Percentiles rank a stretch among this genome's conserved stretches.
These are phyloP conservation scores for Ceratocystis huliohia DNA, from an alignment of 2,329 filamentous ascomycete genomes.

Conservation along the genomic window DNA sequence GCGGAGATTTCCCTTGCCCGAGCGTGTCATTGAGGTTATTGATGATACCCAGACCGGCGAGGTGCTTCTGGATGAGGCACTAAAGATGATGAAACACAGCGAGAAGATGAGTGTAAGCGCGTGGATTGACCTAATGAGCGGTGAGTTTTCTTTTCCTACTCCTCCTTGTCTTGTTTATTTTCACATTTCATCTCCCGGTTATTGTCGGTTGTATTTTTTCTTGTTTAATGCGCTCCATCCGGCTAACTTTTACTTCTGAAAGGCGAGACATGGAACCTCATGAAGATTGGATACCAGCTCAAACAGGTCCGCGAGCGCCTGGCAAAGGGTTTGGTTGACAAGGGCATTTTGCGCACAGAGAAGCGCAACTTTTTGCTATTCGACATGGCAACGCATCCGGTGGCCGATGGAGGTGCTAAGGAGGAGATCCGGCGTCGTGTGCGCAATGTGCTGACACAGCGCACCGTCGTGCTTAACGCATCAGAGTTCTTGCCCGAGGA, in stretches of 20 bases:
- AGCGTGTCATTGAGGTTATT: constrained; percentile 90
- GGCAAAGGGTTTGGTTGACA: constrained; percentile 94
- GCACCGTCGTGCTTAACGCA: constrained; percentile 77
- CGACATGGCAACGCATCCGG: constrained; percentile 98
- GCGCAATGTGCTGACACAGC: constrained; percentile 80
- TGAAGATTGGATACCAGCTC: constrained; percentile 99
- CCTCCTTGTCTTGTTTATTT: neutral
- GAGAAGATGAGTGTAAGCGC: constrained; percentile 99
- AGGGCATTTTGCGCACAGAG: constrained; percentile 94
- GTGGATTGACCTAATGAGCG: constrained; percentile 98
- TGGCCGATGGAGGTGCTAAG: constrained; percentile 91
- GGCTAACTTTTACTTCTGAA: neutral
- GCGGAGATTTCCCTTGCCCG: constrained; percentile 81
- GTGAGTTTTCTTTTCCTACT: constrained; percentile 39
- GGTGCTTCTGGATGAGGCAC: constrained; percentile 87
- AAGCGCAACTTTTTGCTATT: constrained; percentile 99
- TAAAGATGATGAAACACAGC: constrained; percentile 99
- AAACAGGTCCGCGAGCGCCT: constrained; percentile 98
- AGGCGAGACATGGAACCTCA: constrained; percentile 99
- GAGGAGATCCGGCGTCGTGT: constrained; percentile 92
- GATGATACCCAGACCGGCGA: constrained; percentile 95
- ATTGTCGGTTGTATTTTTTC: neutral
- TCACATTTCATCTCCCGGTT: neutral
- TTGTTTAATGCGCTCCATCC: neutral
- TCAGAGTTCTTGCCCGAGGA: constrained; percentile 88